Evolutionary conservation across 169 alveolate genomes (phyloP).

Genomic region (Neospora caninum): DNA sequence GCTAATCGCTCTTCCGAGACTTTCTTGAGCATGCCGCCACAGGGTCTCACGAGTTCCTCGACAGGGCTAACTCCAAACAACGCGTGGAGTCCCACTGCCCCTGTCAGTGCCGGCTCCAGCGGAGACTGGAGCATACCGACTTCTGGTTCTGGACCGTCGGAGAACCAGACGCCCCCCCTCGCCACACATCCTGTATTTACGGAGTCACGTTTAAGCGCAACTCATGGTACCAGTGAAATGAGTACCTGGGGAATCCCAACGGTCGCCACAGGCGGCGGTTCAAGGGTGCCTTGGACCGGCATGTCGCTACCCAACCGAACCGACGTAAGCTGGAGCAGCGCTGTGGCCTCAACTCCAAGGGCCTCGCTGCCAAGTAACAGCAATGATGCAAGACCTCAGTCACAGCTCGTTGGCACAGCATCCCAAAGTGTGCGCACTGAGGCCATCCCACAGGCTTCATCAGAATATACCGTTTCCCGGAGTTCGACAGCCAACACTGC

Average conservation of each 20-base stretch:
- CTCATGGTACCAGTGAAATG: too few species aligned
- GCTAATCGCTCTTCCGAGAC: not conserved
- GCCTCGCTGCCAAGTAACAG: not conserved
- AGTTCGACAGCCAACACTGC: not conserved
- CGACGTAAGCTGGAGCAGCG: not conserved
- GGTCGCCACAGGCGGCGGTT: too few species aligned
- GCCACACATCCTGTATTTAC: too few species aligned
- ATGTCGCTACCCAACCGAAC: not conserved
- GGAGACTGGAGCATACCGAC: not conserved
- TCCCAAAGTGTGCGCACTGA: not conserved
- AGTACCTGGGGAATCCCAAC: too few species aligned
- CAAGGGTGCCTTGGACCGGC: not conserved
- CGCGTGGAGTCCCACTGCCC: not conserved
- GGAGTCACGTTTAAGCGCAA: too few species aligned
- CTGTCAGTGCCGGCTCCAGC: not conserved
- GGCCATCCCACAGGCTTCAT: not conserved
- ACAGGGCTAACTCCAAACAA: not conserved
- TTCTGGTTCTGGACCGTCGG: not conserved
- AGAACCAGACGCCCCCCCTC: too few species aligned
- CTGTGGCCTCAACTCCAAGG: not conserved
- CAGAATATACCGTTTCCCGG: not conserved
- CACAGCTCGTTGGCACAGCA: not conserved
- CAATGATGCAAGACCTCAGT: not conserved
- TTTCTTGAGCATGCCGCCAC: not conserved
- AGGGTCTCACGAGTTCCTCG: not conserved